These are phyloP conservation scores for Cytospora mali DNA, from an alignment of 2,329 filamentous ascomycete genomes.

Conservation along the genomic window DNA sequence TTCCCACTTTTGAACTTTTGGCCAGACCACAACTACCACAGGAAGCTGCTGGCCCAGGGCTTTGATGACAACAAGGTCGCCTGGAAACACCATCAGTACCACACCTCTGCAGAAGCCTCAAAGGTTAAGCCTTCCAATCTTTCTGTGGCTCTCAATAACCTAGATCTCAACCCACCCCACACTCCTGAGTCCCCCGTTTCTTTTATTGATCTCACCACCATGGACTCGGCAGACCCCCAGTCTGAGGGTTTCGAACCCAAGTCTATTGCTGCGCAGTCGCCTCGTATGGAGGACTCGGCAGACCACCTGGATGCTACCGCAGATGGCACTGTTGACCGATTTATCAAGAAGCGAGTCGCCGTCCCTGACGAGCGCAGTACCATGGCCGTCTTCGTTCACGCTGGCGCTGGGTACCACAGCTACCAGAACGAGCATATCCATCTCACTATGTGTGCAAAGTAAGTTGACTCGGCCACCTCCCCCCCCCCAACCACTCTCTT, in stretches of 20 bases:
- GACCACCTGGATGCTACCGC: background rate
- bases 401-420: conserved; percentile 93
- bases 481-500: too few relatives aligned
- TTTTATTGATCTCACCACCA: background rate
- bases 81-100: background rate
- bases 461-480: conserved; percentile 42
- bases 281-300: background rate
- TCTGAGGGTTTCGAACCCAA: background rate
- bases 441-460: conserved; percentile 86
- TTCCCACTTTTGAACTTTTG: background rate
- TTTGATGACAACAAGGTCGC: background rate
- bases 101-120: background rate
- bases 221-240: background rate
- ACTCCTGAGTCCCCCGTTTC: background rate
- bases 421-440: conserved; percentile 82
- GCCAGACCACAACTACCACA: background rate
- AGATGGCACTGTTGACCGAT: conserved; percentile 15
- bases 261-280: background rate
- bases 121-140: background rate
- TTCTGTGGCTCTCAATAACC: background rate
- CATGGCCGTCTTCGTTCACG: conserved; percentile 86
- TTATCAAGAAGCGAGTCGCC: conserved; percentile 11
- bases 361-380: conserved; percentile 1
- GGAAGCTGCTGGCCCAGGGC: background rate
- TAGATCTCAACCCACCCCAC: background rate